phyloP scores from a whole-genome alignment of 2,329 filamentous ascomycete genomes.

The Davidsoniella australis region DNA sequence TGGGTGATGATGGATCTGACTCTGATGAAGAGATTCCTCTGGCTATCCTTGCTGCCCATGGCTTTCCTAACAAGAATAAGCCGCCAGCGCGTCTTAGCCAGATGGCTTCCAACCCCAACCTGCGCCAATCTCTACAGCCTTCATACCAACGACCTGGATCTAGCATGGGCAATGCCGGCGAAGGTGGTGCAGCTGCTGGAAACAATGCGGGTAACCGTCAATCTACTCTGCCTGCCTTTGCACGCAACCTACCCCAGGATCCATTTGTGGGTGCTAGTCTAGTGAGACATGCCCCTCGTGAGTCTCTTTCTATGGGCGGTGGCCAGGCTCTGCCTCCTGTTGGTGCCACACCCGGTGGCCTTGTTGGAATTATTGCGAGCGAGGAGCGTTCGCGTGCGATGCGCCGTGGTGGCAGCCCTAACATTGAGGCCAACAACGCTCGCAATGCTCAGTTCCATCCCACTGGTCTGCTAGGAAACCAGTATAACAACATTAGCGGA shows the following conservation, averaged over 20 bases:
- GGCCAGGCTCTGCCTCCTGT: slow-evolving; percentile 30
- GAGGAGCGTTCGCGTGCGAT: slow-evolving; percentile 67
- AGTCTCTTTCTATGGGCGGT: slow-evolving; percentile 55
- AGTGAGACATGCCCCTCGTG: slow-evolving; percentile 53
- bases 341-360: slow-evolving; percentile 42
- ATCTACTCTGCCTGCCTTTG: slow-evolving; percentile 58
- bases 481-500: slow-evolving; percentile 31
- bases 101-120: slow-evolving; percentile 54
- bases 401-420: slow-evolving; percentile 56
- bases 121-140: slow-evolving; percentile 34
- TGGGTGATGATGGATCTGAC: slow-evolving; percentile 38
- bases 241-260: slow-evolving; percentile 64
- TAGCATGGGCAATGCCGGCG: slow-evolving; percentile 26
- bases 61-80: slow-evolving; percentile 64
- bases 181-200: slow-evolving; percentile 20
- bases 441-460: slow-evolving; percentile 19
- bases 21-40: slow-evolving; percentile 82
- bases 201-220: slow-evolving; percentile 16
- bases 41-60: slow-evolving; percentile 73
- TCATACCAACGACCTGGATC: slow-evolving; percentile 33
- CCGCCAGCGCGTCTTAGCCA: slow-evolving; percentile 51
- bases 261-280: slow-evolving; percentile 69
- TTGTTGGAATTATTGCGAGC: slow-evolving; percentile 74
- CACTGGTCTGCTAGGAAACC: slow-evolving; percentile 22
- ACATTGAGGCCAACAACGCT: slow-evolving; percentile 32